These are phyloP conservation scores for Kingdonia uniflora DNA, from an alignment of 164 flowering plant genomes.

Conservation along the genomic window DNA sequence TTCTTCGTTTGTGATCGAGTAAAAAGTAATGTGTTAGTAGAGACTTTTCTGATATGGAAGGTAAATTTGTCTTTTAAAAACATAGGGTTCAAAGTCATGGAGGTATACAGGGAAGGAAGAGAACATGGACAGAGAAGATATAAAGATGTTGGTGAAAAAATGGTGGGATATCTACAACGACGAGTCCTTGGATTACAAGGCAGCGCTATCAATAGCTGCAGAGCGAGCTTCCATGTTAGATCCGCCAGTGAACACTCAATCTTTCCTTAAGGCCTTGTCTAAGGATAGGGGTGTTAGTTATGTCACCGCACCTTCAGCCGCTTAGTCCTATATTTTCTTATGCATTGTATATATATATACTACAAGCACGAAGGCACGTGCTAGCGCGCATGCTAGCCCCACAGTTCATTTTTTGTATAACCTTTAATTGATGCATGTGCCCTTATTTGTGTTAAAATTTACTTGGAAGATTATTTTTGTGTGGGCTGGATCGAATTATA, in stretches of 20 bases:
- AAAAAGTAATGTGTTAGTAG: neutral
- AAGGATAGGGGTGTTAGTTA: conserved; percentile 26
- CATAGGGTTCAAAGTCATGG: conserved; percentile 77
- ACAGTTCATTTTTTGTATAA: no score
- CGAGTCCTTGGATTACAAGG: conserved; percentile 38
- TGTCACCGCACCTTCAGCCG: conserved; percentile 40
- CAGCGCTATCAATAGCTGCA: neutral
- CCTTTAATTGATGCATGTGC: no score
- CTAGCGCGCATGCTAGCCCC: no score
- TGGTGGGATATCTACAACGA: conserved; percentile 76
- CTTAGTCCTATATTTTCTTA: no score
- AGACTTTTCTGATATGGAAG: neutral
- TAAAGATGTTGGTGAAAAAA: conserved; percentile 54
- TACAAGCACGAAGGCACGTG: no score
- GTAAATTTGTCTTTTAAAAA: neutral
- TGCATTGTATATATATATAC: no score
- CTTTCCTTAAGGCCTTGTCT: conserved; percentile 25
- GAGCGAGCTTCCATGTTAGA: neutral
- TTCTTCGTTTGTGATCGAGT: no score
- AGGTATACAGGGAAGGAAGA: conserved; percentile 73
- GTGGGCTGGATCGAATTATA: no score
- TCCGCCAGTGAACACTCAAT: neutral
- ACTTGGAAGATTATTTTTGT: no score
- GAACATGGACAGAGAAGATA: conserved; percentile 74
- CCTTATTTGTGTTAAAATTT: no score